Conservation (phyloP, 306 rosid species). For the Quercus suber region DNA sequence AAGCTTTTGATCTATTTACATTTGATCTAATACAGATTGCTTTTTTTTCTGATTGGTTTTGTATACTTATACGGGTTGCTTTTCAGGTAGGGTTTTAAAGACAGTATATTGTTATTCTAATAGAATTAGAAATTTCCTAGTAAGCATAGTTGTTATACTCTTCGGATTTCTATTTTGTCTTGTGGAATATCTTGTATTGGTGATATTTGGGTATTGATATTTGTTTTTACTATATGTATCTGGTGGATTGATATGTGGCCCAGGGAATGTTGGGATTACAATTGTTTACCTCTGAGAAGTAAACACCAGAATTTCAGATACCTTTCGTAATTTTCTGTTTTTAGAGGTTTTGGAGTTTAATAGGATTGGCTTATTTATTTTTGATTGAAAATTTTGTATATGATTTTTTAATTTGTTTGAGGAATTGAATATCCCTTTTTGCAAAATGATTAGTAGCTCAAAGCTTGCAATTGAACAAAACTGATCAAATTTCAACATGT, state of each 20-base stretch:
- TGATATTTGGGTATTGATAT: not conserved
- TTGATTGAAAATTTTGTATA: not conserved
- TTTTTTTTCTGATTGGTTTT: not conserved
- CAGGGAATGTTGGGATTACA: not conserved
- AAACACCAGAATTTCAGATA: not conserved
- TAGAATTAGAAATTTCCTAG: not conserved
- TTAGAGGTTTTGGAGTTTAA: not conserved
- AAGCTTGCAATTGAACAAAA: not conserved
- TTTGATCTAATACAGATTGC: not conserved
- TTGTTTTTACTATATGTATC: not conserved
- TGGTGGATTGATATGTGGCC: not conserved
- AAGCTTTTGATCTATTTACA: not conserved
- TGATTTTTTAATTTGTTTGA: not conserved
- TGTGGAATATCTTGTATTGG: not conserved
- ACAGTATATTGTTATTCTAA: not conserved
- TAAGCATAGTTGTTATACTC: not conserved
- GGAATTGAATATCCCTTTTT: not conserved
- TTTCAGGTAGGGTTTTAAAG: not conserved
- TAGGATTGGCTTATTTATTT: not conserved
- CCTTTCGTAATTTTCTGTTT: not conserved
- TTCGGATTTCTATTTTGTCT: not conserved
- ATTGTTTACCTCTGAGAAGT: not conserved
- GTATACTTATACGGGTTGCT: not conserved
- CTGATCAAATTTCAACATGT: not conserved
- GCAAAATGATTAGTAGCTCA: not conserved